Evolutionary conservation across 805 yeast genomes (phyloP).

Genomic region (Scheffersomyces amazonensis): DNA sequence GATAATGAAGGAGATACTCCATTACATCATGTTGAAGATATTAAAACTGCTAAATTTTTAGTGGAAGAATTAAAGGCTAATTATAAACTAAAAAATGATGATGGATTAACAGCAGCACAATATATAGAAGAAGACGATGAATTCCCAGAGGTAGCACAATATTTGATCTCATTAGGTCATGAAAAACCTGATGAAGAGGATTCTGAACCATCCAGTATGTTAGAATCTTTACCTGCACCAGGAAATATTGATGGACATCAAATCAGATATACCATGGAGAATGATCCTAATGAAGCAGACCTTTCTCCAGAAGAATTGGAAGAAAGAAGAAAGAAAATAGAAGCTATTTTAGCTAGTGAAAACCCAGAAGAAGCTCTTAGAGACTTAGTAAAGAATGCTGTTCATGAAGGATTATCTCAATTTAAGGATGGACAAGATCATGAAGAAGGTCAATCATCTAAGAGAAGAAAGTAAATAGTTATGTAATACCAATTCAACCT

Average conservation of each 20-base stretch:
- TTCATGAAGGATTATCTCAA: conserved; percentile 51
- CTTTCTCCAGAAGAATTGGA: conserved; percentile 20
- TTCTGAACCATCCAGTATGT: neutral
- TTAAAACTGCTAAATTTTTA: conserved; percentile 59
- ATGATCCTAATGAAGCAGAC: conserved; percentile 29
- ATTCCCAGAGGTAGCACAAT: conserved; percentile 71
- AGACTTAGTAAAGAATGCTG: conserved; percentile 62
- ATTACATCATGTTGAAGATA: conserved; percentile 82
- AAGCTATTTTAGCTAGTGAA: conserved; percentile 71
- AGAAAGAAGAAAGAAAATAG: conserved; percentile 61
- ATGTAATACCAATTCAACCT: no score
- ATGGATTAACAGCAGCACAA: conserved; percentile 71
- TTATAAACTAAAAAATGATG: conserved; percentile 58
- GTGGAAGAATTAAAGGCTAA: conserved; percentile 72
- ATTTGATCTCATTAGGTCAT: conserved; percentile 46
- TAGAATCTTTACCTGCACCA: conserved; percentile 29
- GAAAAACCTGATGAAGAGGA: conserved; percentile 17
- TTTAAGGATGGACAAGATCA: conserved; percentile 17
- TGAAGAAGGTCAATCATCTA: conserved; percentile 15
- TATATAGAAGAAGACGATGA: conserved; percentile 83
- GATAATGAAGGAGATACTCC: conserved; percentile 96
- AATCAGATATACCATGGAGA: conserved; percentile 56
- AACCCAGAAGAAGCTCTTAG: conserved; percentile 78
- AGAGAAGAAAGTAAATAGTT: no score
- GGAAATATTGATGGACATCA: conserved; percentile 45